Percentiles rank a stretch among this genome's conserved stretches.
Conservation (phyloP, 495 filamentous ascomycete species). For the Neurospora africana region DNA sequence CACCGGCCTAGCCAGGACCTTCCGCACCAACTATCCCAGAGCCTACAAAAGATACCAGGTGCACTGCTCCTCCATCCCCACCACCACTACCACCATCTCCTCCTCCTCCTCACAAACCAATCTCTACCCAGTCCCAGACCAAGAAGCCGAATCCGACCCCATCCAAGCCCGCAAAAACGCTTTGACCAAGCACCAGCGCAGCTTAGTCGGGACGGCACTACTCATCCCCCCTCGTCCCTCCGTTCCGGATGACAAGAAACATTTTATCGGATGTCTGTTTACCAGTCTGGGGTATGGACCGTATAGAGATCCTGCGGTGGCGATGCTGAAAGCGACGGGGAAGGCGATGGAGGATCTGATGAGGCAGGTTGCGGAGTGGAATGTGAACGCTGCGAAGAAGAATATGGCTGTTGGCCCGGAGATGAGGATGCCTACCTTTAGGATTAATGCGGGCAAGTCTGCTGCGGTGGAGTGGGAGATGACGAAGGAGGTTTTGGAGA, state of each 20-base stretch:
- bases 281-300: background rate
- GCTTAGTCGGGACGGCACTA: slow-evolving; percentile 13
- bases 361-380: slow-evolving; percentile 6
- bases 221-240: slow-evolving; percentile 9
- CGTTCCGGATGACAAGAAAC: background rate
- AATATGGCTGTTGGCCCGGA: background rate
- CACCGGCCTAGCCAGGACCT: slow-evolving; percentile 15
- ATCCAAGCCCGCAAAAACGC: background rate
- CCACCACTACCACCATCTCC: background rate
- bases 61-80: slow-evolving; percentile 8
- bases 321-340: slow-evolving; percentile 11
- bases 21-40: slow-evolving; percentile 11
- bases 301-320: slow-evolving; percentile 1
- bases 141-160: background rate
- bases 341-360: slow-evolving; percentile 15
- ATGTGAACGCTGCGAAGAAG: background rate
- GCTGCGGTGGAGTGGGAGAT: slow-evolving; percentile 18
- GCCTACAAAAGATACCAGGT: slow-evolving; percentile 11
- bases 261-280: slow-evolving; percentile 19
- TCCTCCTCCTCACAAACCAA: background rate
- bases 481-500: slow-evolving; percentile 4
- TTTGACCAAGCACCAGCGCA: background rate
- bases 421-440: slow-evolving; percentile 22
- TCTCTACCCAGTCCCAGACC: background rate
- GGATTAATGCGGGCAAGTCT: slow-evolving; percentile 17